Base-by-base conservation (phyloP, 2,329 filamentous ascomycete genomes). In the Phoma sp. region DNA sequence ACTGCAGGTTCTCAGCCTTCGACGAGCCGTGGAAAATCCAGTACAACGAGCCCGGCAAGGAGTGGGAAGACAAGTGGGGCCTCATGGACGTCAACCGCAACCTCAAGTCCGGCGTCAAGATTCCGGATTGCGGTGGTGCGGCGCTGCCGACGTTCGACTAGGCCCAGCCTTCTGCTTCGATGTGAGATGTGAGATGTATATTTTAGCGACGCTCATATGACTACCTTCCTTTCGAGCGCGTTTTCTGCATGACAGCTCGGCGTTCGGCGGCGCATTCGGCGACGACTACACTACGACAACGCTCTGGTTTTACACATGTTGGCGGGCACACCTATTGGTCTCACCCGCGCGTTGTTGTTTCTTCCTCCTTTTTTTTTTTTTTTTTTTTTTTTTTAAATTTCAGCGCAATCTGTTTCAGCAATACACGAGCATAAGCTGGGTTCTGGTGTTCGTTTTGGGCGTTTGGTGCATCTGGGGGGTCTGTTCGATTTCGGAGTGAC, bases 31-130 rank as follows among this genome's bases (percentile, higher is more conserved):
- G 93, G 93, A 97, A 98, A 79, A 80, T 89, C 50, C 69, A 75
- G 14, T 96, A 87, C 77, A 89, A 97, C 73, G 80, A 79, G 36
- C 62, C 75, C 76, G 52, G 68, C 39, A 70, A 93, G 78, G 82
- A 89, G 47, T 97, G 93, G 93, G 93, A 98, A 78, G 91, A 96
- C 72, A 89, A 96, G 73, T 97, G 93, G 93, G 93, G 95, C 8
- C 78, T 98, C 11, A 87, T 98, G 86, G 91, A 96, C 65, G 83
- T 91, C 3, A 83, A 91, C 67, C 86, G 93, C 52, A 91, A 93
- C 32, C 78, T 98, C 64, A 98, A 98, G 77, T 68, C 82, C 0
- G 93, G 93, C 1, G 77, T 98, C 67, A 87, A 84, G 71, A 96
- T 98, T 65, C 93, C 93, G 1, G 87, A 93, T 72, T 98, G 93